Percentiles rank a stretch among this genome's conserved stretches.
These are phyloP conservation scores for Coemansia erecta DNA, from an alignment of 192 early-diverging fungal species.

Conservation along the genomic window DNA sequence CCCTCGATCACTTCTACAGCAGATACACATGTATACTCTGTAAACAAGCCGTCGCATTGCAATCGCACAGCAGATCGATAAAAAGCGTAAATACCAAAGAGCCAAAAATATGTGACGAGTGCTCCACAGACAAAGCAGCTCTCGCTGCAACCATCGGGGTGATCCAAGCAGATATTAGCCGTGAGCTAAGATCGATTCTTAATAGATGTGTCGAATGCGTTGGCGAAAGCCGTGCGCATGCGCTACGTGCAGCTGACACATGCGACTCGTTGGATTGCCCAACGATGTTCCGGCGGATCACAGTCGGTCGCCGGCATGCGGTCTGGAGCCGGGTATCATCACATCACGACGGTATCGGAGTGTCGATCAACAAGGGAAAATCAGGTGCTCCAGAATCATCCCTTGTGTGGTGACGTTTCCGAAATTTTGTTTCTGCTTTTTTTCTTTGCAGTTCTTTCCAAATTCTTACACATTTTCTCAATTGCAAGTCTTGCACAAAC, in stretches of 20 bases:
- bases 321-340: constrained; percentile 13
- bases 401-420: too few species aligned
- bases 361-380: background rate
- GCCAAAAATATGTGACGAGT: constrained; percentile 13
- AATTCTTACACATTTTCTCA: too few species aligned
- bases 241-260: constrained; percentile 28
- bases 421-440: too few species aligned
- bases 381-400: background rate
- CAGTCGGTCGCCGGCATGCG: constrained; percentile 15
- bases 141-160: constrained; percentile 10
- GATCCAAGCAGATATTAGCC: constrained; percentile 7
- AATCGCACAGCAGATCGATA: constrained; percentile 1
- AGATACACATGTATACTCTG: constrained; percentile 39
- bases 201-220: constrained; percentile 27
- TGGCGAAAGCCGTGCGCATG: constrained; percentile 30
- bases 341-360: background rate
- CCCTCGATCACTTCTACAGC: constrained; percentile 42
- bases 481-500: background rate
- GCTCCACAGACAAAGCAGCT: constrained; percentile 16
- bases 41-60: constrained; percentile 10
- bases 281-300: constrained; percentile 22
- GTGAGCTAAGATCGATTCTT: constrained; percentile 4
- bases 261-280: constrained; percentile 40
- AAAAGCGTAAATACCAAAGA: background rate
- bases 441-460: too few species aligned